Evolutionary conservation across 2,329 filamentous ascomycete species (phyloP), one percentile per base, ranked within the genome.

Genomic region (Paecilomyces niveus): DNA sequence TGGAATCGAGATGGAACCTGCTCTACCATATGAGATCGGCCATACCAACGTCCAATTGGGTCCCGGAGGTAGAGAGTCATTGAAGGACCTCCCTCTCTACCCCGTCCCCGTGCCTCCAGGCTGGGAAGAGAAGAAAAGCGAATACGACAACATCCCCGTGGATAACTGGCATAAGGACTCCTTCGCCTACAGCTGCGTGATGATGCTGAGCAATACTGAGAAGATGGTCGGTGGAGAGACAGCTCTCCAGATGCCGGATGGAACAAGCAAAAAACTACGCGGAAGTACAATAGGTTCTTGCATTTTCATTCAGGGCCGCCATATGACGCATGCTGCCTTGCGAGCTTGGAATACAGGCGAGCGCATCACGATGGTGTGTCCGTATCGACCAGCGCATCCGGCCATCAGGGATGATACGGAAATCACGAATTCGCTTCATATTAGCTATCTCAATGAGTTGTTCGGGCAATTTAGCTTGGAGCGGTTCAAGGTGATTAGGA

Each of bases 21-120:
- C 35, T 13, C 35, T 45, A 9, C 35, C 35, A 13, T 45, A 45
- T 7, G 35, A 45, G 35, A 45, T 45, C 35, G 35, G 35, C 3
- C 35, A 45, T 9, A 45, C 35, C 3, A 45, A 45, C 8, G 35
- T 45, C 11, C 35, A 45, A 32, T 32, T 21, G 35, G 35, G 35
- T 3, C 35, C 35, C 11, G 35, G n/a, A 45, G 58, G 58, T n/a
- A 15, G 54, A 5, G 53, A 57, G 21, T 57, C 45, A 3, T 49
- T 60, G 53, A 60, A 52, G 45, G 49, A 58, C 21, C 35, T 45
- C 35, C 35, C 35, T 13, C 75, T 96, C 33, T 96, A 96, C 71
- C 92, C 92, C 33, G 95, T 96, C 55, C 92, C 92, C 0, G 90
- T 95, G 70, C 85, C 90, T 29, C 92, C 89, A 29, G 92, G 92